Evolutionary conservation across 179 eudicot genomes (phyloP).

Genomic region (Nepenthes alata): DNA sequence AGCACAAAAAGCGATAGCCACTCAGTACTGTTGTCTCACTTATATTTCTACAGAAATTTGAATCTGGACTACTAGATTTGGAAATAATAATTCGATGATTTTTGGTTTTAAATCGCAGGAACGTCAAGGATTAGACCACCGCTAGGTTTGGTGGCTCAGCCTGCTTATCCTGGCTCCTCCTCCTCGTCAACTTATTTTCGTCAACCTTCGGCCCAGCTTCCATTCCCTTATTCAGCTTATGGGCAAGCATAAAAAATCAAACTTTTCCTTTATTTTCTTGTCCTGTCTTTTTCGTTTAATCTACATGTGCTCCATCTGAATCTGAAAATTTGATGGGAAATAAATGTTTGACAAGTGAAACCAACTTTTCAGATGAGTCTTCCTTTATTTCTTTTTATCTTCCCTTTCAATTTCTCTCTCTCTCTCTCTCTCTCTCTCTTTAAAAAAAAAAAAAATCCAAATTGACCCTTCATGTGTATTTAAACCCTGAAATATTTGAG

Average conservation of each 20-base stretch:
- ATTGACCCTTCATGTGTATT: neutral
- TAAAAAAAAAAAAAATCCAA: neutral
- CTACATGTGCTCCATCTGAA: neutral
- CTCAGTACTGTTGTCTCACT: too few relatives aligned
- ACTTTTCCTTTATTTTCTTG: too few relatives aligned
- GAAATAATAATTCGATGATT: neutral
- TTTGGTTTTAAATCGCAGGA: constrained; percentile 14
- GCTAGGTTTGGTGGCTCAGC: constrained; percentile 28
- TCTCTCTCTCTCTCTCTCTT: too few relatives aligned
- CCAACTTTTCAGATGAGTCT: too few relatives aligned
- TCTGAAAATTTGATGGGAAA: constrained; percentile 8
- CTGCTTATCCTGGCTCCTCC: constrained; percentile 18
- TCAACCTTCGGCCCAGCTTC: constrained; percentile 32
- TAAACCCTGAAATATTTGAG: too few relatives aligned
- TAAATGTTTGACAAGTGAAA: neutral
- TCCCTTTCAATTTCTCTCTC: neutral
- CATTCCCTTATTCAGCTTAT: constrained; percentile 43
- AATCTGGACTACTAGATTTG: too few relatives aligned
- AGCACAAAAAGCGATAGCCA: too few relatives aligned
- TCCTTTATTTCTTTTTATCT: too few relatives aligned
- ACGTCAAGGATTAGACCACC: constrained; percentile 28
- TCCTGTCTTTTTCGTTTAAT: neutral
- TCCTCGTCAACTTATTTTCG: constrained; percentile 31
- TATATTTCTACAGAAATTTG: too few relatives aligned
- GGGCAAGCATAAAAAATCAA: constrained; percentile 19